These are phyloP conservation scores for Hyparrhenia diplandra DNA, from an alignment of 176 grass and related monocot species.

Conservation along the genomic window DNA sequence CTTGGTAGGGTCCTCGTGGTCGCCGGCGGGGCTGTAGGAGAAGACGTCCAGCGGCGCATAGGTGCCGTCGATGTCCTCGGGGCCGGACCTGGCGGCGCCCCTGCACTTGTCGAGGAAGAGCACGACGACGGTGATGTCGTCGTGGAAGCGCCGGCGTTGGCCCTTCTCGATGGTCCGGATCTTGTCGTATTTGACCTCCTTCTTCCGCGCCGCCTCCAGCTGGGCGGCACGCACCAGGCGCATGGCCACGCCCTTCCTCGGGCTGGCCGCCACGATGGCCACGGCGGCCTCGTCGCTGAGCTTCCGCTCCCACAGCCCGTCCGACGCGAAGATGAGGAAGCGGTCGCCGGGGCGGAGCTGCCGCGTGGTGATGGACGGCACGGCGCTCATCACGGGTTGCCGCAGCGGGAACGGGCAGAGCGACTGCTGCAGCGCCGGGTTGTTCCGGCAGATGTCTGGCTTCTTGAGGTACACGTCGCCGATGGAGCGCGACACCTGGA, in stretches of 20 bases:
- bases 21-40: conserved; percentile 35
- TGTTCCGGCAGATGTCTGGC: conserved; percentile 29
- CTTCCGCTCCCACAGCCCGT: conserved; percentile 77
- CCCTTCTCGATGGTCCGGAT: conserved; percentile 59
- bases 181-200: conserved; percentile 57
- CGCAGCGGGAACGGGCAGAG: conserved; percentile 44
- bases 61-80: conserved; percentile 39
- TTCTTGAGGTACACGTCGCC: conserved; percentile 54
- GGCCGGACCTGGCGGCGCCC: neutral
- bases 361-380: conserved; percentile 37
- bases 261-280: conserved; percentile 30
- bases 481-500: conserved; percentile 58
- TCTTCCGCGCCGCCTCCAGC: conserved; percentile 58
- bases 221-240: conserved; percentile 50
- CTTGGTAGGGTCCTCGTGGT: conserved; percentile 35
- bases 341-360: conserved; percentile 33
- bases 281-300: conserved; percentile 54
- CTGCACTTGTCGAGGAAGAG: conserved; percentile 47
- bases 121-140: conserved; percentile 69
- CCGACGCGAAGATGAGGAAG: conserved; percentile 60
- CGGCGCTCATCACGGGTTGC: conserved; percentile 55
- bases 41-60: conserved; percentile 48
- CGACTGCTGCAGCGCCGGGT: conserved; percentile 37
- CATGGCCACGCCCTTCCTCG: conserved; percentile 58
- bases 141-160: conserved; percentile 41